A percentile compares a stretch with the other conserved stretches of the same genome.
These are phyloP conservation scores for Sarocladium oryzae DNA, from an alignment of 2,329 filamentous ascomycete species.

Conservation along the genomic window DNA sequence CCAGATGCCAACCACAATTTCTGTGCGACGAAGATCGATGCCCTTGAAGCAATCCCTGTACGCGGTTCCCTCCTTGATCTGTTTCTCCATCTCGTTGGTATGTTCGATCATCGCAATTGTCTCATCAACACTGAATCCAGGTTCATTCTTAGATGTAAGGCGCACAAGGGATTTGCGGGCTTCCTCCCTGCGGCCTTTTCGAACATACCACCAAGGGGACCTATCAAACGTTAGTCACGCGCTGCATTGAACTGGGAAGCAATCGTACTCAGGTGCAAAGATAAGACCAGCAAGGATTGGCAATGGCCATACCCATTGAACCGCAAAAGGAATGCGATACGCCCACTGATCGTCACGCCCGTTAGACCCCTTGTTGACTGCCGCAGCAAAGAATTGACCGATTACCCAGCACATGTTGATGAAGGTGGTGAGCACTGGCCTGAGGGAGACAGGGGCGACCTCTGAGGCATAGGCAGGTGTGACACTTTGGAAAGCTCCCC, in stretches of 20 bases:
- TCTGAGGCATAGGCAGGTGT: constrained; percentile 49
- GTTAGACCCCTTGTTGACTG: constrained; percentile 38
- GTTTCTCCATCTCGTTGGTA: constrained; percentile 43
- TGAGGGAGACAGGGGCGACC: constrained; percentile 39
- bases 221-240: constrained; percentile 16
- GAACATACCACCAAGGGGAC: constrained; percentile 46
- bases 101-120: constrained; percentile 48
- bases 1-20: constrained; percentile 44
- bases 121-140: constrained; percentile 37
- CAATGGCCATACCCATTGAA: constrained; percentile 48
- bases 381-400: constrained; percentile 45
- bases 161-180: constrained; percentile 35
- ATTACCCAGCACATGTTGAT: constrained; percentile 54
- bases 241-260: not conserved
- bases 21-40: constrained; percentile 44
- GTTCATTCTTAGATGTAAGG: constrained; percentile 31
- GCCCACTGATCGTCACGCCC: constrained; percentile 36
- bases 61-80: constrained; percentile 32
- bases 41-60: constrained; percentile 48
- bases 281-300: constrained; percentile 36
- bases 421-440: constrained; percentile 47
- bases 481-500: constrained; percentile 46
- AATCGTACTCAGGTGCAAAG: constrained; percentile 40
- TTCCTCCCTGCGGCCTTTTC: constrained; percentile 33
- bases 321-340: constrained; percentile 42